Conservation (phyloP, 805 yeast species). For the Ogataea siamensis region DNA sequence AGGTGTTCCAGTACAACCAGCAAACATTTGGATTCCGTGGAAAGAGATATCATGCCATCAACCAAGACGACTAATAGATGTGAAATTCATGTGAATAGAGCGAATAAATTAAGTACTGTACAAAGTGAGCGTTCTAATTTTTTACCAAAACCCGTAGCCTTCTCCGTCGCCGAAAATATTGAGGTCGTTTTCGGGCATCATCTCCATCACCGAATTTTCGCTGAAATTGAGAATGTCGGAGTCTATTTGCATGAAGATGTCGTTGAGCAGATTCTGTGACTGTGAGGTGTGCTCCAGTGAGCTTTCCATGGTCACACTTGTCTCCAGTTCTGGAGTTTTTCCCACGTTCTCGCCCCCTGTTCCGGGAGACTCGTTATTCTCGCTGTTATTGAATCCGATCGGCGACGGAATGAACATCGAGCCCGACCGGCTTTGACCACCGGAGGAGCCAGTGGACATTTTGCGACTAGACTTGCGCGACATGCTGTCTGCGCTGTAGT, state of each 20-base stretch:
- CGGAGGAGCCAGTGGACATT: not conserved
- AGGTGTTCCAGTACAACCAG: constrained; percentile 89
- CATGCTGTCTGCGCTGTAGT: constrained; percentile 25
- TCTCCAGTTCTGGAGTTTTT: not conserved
- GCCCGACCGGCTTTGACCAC: constrained; percentile 8
- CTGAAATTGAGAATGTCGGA: constrained; percentile 31
- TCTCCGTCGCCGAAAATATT: constrained; percentile 26
- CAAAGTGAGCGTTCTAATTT: constrained; percentile 1
- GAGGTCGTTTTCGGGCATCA: constrained; percentile 14
- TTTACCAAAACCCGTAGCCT: constrained; percentile 31
- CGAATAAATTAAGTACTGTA: constrained; percentile 6
- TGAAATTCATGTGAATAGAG: constrained; percentile 9
- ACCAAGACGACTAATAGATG: constrained; percentile 20
- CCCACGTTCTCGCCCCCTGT: not conserved
- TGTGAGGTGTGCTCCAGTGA: constrained; percentile 10
- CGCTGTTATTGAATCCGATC: constrained; percentile 27
- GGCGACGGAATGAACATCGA: constrained; percentile 31
- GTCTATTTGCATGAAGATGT: constrained; percentile 32
- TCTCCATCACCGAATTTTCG: constrained; percentile 17
- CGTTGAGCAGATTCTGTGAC: constrained; percentile 29
- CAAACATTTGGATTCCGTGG: constrained; percentile 91
- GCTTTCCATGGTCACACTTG: constrained; percentile 1
- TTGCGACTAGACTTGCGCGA: constrained; percentile 9
- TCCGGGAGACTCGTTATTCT: constrained; percentile 1
- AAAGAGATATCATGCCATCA: constrained; percentile 88